Evolutionary conservation across 495 filamentous ascomycete species (phyloP).

Genomic region (Penicillium silybi): DNA sequence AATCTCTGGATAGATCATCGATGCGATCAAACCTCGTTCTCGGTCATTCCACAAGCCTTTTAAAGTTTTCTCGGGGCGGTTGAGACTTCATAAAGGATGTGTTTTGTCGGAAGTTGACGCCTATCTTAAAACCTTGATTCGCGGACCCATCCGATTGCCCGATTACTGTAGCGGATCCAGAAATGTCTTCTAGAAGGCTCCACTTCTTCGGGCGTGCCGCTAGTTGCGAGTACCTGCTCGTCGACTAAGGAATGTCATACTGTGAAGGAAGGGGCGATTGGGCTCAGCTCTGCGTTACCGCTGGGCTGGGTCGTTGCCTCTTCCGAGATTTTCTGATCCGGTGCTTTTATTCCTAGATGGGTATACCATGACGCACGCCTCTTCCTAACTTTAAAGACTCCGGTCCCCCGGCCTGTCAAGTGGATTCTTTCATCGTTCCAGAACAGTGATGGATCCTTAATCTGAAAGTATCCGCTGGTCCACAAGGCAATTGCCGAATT

Average conservation of each 20-base stretch:
- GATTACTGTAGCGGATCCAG: background rate
- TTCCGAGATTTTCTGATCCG: background rate
- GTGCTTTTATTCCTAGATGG: background rate
- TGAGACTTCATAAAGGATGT: background rate
- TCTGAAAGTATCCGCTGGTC: background rate
- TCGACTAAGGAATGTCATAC: background rate
- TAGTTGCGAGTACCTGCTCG: background rate
- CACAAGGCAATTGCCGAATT: background rate
- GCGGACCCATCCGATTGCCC: slow-evolving; percentile 4
- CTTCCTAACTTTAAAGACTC: background rate
- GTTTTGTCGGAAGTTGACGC: background rate
- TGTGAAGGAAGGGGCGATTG: background rate
- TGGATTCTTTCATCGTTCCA: background rate
- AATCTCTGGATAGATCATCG: background rate
- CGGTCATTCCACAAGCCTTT: background rate
- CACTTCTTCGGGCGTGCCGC: background rate
- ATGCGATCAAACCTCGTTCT: background rate
- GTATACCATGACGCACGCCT: slow-evolving; percentile 8
- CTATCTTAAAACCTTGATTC: slow-evolving; percentile 8
- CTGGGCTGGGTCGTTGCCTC: background rate
- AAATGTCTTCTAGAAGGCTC: slow-evolving; percentile 11
- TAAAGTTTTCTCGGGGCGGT: background rate
- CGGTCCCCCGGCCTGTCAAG: background rate
- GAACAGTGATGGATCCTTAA: slow-evolving; percentile 2
- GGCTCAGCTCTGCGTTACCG: background rate